These are phyloP conservation scores for Nyctanthes arbortristis DNA, from an alignment of 257 asterid genomes.

Conservation along the genomic window DNA sequence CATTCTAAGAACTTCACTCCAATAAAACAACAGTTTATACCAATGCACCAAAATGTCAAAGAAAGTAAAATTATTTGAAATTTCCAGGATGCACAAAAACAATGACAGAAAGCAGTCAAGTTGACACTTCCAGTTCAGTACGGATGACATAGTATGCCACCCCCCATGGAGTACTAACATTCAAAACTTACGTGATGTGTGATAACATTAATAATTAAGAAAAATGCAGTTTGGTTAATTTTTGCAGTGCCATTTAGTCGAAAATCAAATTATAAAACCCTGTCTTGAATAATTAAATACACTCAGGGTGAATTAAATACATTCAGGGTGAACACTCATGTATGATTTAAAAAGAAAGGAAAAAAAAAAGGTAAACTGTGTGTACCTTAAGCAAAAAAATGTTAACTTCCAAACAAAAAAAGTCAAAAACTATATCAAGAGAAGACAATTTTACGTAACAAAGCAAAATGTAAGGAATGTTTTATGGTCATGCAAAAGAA, in stretches of 20 bases:
- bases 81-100: neutral
- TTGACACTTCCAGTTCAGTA: neutral
- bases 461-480: neutral
- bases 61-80: neutral
- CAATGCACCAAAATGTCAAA: neutral
- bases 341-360: neutral
- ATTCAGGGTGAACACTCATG: neutral
- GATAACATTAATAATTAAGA: neutral
- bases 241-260: neutral
- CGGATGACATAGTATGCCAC: neutral
- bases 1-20: neutral
- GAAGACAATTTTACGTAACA: neutral
- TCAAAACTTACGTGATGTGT: neutral
- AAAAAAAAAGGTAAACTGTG: neutral
- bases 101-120: neutral
- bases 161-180: neutral
- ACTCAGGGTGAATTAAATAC: no score
- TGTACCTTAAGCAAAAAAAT: neutral
- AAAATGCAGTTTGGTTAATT: neutral
- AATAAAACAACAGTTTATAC: neutral
- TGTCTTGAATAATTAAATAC: neutral
- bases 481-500: slow-evolving; percentile 16
- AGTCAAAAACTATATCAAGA: neutral
- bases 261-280: neutral
- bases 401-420: neutral